phyloP scores from a whole-genome alignment of 2,329 filamentous ascomycete species.

The Colletotrichum graminicola region DNA sequence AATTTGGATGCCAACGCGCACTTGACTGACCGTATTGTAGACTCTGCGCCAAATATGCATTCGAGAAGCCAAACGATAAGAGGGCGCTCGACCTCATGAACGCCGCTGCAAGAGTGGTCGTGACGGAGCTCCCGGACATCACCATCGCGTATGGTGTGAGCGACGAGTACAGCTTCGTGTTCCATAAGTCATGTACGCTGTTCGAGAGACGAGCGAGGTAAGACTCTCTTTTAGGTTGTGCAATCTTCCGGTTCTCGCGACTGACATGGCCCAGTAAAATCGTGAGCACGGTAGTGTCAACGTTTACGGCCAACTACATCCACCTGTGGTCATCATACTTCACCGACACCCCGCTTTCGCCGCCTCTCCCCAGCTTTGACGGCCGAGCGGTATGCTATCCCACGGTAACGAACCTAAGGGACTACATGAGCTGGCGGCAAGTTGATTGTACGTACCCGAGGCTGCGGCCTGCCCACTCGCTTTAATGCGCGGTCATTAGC shows the following conservation, averaged over 20 bases:
- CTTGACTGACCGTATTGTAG: constrained; percentile 58
- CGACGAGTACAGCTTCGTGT: constrained; percentile 95
- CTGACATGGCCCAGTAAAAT: constrained; percentile 75
- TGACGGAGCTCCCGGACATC: constrained; percentile 86
- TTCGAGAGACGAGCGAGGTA: constrained; percentile 89
- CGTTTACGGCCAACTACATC: constrained; percentile 93
- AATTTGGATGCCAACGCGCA: neutral
- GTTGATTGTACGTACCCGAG: constrained; percentile 81
- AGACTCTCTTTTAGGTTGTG: constrained; percentile 43
- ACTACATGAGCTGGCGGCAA: constrained; percentile 98
- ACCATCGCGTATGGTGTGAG: constrained; percentile 92
- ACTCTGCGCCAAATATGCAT: constrained; percentile 84
- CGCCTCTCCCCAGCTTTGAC: constrained; percentile 90
- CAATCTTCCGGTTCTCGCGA: neutral
- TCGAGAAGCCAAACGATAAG: constrained; percentile 92
- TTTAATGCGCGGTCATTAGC: constrained; percentile 4
- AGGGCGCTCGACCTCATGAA: constrained; percentile 96
- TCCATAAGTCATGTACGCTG: constrained; percentile 83
- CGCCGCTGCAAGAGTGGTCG: constrained; percentile 84
- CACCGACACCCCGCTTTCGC: constrained; percentile 74
- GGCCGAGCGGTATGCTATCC: constrained; percentile 93
- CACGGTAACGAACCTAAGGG: constrained; percentile 81
- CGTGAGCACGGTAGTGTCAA: constrained; percentile 89
- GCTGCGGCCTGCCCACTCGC: neutral
- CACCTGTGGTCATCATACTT: constrained; percentile 84